phyloP scores from a whole-genome alignment of 2,329 filamentous ascomycete genomes.

The Colletotrichum spinosum region DNA sequence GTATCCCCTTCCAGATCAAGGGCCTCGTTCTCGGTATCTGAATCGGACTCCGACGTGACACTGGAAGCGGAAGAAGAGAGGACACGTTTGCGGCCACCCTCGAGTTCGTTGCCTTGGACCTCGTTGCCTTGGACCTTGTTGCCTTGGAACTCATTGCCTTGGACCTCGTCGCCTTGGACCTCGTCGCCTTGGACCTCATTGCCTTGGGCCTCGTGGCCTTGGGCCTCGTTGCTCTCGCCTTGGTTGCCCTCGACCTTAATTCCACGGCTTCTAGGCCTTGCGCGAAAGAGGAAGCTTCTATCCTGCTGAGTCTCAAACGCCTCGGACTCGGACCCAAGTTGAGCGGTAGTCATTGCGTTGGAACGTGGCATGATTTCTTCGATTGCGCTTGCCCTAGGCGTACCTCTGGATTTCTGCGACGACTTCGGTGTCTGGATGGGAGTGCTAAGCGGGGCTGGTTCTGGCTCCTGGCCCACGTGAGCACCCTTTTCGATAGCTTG shows the following conservation, averaged over 20 bases:
- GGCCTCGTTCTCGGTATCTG: conserved; percentile 4
- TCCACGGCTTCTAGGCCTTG: conserved; percentile 22
- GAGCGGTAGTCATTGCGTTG: too few relatives aligned
- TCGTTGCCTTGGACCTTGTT: too few relatives aligned
- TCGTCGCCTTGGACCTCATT: not conserved
- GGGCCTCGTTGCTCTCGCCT: not conserved
- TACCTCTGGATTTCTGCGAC: not conserved
- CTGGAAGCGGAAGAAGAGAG: conserved; percentile 1
- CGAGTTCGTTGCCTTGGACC: too few relatives aligned
- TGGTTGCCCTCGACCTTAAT: not conserved
- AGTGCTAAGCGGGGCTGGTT: conserved; percentile 19
- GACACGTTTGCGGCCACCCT: too few relatives aligned
- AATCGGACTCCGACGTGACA: not conserved
- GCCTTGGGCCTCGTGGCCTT: too few relatives aligned
- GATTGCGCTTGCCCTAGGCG: not conserved
- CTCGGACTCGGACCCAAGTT: not conserved
- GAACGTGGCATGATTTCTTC: not conserved
- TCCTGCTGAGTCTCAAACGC: conserved; percentile 46
- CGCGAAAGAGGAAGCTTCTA: conserved; percentile 48
- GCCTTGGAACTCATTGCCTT: too few relatives aligned
- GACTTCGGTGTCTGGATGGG: conserved; percentile 32
- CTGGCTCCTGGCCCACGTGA: not conserved
- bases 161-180: not conserved
- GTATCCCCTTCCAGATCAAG: conserved; percentile 30
- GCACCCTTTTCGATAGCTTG: not conserved